Evolutionary conservation across 257 asterid species (phyloP).

Genomic region (Voacanga thouarsii): DNA sequence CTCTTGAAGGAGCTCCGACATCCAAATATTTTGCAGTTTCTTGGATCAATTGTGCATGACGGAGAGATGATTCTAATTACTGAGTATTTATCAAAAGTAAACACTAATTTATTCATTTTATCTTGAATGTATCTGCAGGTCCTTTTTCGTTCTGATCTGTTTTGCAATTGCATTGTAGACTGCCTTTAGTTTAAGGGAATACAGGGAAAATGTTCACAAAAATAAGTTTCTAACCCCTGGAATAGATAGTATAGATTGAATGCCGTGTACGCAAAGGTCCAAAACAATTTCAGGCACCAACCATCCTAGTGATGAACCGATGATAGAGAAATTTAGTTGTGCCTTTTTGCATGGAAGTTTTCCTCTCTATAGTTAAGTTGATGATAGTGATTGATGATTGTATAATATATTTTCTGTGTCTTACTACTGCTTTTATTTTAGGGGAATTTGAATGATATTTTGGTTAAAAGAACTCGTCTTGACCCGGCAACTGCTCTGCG

Average conservation of each 20-base stretch:
- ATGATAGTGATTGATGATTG: background rate
- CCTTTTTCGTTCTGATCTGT: background rate
- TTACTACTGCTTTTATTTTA: slow-evolving; percentile 4
- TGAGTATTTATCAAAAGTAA: slow-evolving; percentile 57
- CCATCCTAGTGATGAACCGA: background rate
- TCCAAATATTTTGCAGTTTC: slow-evolving; percentile 66
- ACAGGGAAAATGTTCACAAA: background rate
- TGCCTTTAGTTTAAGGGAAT: background rate
- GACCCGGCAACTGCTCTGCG: slow-evolving; percentile 55
- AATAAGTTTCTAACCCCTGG: background rate
- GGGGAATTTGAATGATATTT: slow-evolving; percentile 55
- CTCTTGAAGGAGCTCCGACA: slow-evolving; percentile 57
- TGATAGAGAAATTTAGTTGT: background rate
- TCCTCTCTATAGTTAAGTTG: background rate
- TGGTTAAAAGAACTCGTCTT: slow-evolving; percentile 41
- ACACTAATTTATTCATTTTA: background rate
- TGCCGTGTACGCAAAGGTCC: background rate
- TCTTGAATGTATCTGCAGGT: background rate
- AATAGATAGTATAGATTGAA: background rate
- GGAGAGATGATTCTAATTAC: slow-evolving; percentile 62
- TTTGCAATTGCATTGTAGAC: background rate
- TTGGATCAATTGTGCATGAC: slow-evolving; percentile 59
- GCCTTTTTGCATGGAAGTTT: background rate
- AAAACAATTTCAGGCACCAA: background rate
- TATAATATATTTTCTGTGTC: background rate